Evolutionary conservation across 305 asterid genomes (phyloP), one percentile per base, ranked within the genome.

Genomic region (Galium porrigens): DNA sequence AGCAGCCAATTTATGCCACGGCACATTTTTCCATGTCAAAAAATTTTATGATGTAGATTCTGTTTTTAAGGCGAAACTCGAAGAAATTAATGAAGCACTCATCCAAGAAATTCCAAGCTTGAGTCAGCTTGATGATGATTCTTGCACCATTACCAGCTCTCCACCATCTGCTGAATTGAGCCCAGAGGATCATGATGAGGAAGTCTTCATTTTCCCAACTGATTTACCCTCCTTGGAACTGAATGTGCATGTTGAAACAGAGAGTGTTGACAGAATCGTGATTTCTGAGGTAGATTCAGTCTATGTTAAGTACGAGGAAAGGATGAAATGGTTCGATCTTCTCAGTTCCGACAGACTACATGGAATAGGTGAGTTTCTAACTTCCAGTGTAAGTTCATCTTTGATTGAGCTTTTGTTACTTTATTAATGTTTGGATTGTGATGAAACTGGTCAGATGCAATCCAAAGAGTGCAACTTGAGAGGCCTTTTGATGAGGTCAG

Each of bases 321-420:
- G 83, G 67, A 77, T 84, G 86, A 79, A 71, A 54, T 84, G 88
- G 83, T 84, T 78, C 67, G 75, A 84, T 58, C 60, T 73, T 58
- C 89, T 86, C 36, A 72, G 72, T 48, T 78, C 63, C 1, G 95
- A 85, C 53, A 83, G 84, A 36, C 63, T 74, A 25, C 71, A 68
- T 58, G 89, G 87, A 63, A 65, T 81, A 56, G 74, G 92, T 83
- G 54, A n/a, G 7, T 17, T 41, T 44, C 12, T 29, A 25, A 22
- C 5, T 22, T 32, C 48, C 0, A 41, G 2, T 10, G 15, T 41
- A 53, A 58, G 25, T 15, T 5, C 6, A 11, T 27, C 34, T 20
- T 54, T 54, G 33, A 54, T 10, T 54, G 32, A 6, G 7, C 30
- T 22, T 6, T 7, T 33, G 14, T 33, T 5, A 6, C 8, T 0